Conservation (phyloP, 257 asterid genomes). For the Plantago elongata region DNA sequence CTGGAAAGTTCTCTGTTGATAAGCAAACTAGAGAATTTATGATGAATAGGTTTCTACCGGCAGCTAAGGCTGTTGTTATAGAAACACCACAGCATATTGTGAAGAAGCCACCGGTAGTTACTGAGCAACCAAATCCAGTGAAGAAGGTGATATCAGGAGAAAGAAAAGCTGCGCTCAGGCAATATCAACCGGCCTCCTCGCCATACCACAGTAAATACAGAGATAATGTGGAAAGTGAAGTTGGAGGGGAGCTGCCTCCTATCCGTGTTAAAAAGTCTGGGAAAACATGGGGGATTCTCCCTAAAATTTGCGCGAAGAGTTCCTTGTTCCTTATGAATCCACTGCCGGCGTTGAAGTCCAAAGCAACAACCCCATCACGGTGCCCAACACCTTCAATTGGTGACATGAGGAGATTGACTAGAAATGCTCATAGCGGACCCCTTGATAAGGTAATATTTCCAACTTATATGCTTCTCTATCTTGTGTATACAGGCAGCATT, state of each 20-base stretch:
- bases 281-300: conserved; percentile 74
- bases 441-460: conserved; percentile 60
- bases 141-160: conserved; percentile 49
- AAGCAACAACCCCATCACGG: conserved; percentile 29
- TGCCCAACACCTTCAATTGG: conserved; percentile 37
- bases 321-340: conserved; percentile 70
- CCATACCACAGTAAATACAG: conserved; percentile 30
- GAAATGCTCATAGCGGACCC: conserved; percentile 89
- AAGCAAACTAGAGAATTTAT: conserved; percentile 68
- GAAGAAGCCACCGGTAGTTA: conserved; percentile 38
- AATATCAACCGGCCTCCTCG: conserved; percentile 28
- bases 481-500: too few species aligned
- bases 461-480: not conserved
- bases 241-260: conserved; percentile 27
- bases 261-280: conserved; percentile 52
- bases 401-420: conserved; percentile 41
- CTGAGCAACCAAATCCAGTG: conserved; percentile 42
- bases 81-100: conserved; percentile 57
- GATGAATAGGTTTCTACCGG: conserved; percentile 87
- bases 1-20: conserved; percentile 54
- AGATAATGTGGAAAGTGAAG: conserved; percentile 54
- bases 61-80: conserved; percentile 78
- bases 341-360: conserved; percentile 52
- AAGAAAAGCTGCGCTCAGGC: conserved; percentile 47
- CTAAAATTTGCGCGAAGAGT: conserved; percentile 74